These are phyloP conservation scores for Iris pallida DNA, from an alignment of 116 monocot species.

Conservation along the genomic window DNA sequence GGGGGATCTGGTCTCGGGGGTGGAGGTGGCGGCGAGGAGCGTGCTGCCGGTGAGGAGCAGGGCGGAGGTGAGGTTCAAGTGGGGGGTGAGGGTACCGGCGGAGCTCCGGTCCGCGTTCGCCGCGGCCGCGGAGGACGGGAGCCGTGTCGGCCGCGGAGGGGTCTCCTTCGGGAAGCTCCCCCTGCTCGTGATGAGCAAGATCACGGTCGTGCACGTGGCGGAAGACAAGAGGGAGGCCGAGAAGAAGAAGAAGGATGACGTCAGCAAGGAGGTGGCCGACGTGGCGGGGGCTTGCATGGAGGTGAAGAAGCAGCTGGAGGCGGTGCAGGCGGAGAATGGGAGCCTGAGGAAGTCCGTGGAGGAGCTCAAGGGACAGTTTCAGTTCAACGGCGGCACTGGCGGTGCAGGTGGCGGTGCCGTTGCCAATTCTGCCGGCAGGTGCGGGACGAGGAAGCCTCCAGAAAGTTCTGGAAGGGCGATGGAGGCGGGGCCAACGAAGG, in stretches of 20 bases:
- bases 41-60: constrained; percentile 43
- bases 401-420: neutral
- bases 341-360: constrained; percentile 40
- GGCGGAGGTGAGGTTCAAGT: constrained; percentile 49
- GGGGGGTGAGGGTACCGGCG: constrained; percentile 56
- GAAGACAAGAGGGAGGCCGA: neutral
- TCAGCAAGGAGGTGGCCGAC: neutral
- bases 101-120: constrained; percentile 25
- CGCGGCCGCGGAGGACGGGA: neutral
- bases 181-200: constrained; percentile 73
- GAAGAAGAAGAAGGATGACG: neutral
- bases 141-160: too few relatives aligned
- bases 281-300: constrained; percentile 13
- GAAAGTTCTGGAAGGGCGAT: constrained; percentile 11
- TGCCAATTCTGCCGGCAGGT: neutral
- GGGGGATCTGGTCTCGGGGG: constrained; percentile 33
- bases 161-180: constrained; percentile 26
- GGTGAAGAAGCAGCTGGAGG: constrained; percentile 28
- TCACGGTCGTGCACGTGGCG: constrained; percentile 45
- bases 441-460: neutral
- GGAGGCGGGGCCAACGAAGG: neutral
- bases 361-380: constrained; percentile 24
- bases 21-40: constrained; percentile 52
- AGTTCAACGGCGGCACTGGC: neutral
- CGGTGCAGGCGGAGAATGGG: constrained; percentile 39